Base-by-base conservation (phyloP, 805 yeast species). In the Yarrowia osloensis region DNA sequence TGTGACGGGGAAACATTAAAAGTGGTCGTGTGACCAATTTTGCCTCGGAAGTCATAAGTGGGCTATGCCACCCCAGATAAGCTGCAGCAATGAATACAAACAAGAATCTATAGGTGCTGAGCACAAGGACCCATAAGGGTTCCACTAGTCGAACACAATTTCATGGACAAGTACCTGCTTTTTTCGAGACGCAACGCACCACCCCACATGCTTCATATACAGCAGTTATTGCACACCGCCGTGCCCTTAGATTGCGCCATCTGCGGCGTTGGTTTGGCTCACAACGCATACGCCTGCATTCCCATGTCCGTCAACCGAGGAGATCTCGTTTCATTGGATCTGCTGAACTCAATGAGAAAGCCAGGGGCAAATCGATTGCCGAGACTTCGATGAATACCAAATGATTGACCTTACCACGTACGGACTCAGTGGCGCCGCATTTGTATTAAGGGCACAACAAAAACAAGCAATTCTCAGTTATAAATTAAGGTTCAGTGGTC, bases 11-110 rank as follows among this genome's bases (percentile, higher is more conserved):
- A 33, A 31, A 31, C 40, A 31, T 50, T 50, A 33, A 50, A 21
- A 12, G 40, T 12, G 40, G 57, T 50, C 57, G 57, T 50, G 57
- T 50, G 57, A 50, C 40, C 55, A 49, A 31, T 50, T 21, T 19
- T 26, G 29, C 40, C 57, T 50, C 28, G 40, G 22, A 31, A 31
- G 22, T 33, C 8, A 42, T 22, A 42, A 13, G 19, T 7, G 35
- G 26, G 26, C 22, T 15, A 29, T 21, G 39, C 55, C 22, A 11
- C 11, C 22, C 24, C 17, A 19, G 26, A 29, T 29, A 12, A 3
- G 21, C 13, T 13, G 55, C 55, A 50, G 57, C 57, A 50, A 50
- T 13, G 29, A 2, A 50, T 29, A 28, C n/a, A 47, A 28, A 28
- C 17, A 28, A 15, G 21, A 15, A 15, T 21, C 31, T 4, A 47